phyloP scores from a whole-genome alignment of 176 grass and related monocot genomes.

The Lolium perenne region DNA sequence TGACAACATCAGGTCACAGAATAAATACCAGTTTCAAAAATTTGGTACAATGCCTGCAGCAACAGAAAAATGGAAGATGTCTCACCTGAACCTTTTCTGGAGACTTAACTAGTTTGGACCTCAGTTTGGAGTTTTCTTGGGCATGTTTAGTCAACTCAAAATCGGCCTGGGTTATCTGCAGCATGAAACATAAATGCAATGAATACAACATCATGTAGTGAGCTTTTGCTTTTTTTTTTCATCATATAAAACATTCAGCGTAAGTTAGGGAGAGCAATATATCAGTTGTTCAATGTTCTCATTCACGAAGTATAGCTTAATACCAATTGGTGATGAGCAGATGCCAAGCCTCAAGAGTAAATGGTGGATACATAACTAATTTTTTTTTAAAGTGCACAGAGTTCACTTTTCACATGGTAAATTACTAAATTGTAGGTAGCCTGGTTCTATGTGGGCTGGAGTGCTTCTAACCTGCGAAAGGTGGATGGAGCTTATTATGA shows the following conservation, averaged over 20 bases:
- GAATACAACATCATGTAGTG: slow-evolving; percentile 5
- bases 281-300: slow-evolving; percentile 29
- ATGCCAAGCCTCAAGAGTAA: background rate
- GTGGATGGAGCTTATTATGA: background rate
- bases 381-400: background rate
- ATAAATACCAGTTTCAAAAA: background rate
- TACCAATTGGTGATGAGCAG: background rate
- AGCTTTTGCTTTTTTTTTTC: background rate
- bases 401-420: slow-evolving; percentile 27
- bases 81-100: slow-evolving; percentile 89
- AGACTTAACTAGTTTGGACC: slow-evolving; percentile 75
- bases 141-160: slow-evolving; percentile 50
- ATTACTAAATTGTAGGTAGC: background rate
- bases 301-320: slow-evolving; percentile 10
- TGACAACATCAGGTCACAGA: background rate
- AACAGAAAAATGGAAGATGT: background rate
- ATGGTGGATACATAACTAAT: background rate
- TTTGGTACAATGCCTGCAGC: background rate
- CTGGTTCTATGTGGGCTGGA: slow-evolving; percentile 13
- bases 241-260: background rate
- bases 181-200: slow-evolving; percentile 17
- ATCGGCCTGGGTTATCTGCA: slow-evolving; percentile 16
- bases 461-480: background rate
- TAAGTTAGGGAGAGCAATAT: background rate
- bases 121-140: slow-evolving; percentile 72